Conservation (phyloP, 441 rosid genomes). For the Omphalea diandra region DNA sequence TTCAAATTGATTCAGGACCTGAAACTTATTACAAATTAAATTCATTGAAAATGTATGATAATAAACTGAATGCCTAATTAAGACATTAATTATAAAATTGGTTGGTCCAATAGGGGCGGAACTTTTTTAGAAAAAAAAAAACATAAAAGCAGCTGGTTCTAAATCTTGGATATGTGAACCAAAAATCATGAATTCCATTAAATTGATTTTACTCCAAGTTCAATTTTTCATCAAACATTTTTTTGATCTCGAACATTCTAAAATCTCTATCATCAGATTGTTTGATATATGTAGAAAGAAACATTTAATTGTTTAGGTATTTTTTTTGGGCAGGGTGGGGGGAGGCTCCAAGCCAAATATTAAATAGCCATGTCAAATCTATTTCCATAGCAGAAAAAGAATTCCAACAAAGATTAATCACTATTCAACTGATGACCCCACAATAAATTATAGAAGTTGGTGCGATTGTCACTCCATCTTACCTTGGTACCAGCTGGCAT, state of each 20-base stretch:
- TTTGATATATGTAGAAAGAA: not conserved
- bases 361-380: slow-evolving; percentile 3
- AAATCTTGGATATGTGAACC: not conserved
- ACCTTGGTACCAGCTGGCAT: slow-evolving; percentile 98
- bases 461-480: slow-evolving; percentile 20
- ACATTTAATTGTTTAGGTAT: too few species aligned
- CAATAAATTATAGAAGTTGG: slow-evolving; percentile 2
- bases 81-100: not conserved
- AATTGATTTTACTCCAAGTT: not conserved
- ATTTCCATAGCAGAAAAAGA: not conserved
- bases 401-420: not conserved
- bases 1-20: not conserved
- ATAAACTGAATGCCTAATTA: not conserved
- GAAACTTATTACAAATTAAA: not conserved
- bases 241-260: not conserved
- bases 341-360: not conserved
- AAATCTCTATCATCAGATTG: slow-evolving; percentile 7
- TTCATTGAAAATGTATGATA: not conserved
- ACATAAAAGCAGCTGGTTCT: slow-evolving; percentile 1
- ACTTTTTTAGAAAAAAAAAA: too few species aligned
- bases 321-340: too few species aligned
- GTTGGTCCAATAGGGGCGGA: not conserved
- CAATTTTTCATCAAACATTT: not conserved
- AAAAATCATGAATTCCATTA: not conserved
- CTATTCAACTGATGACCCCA: not conserved